Percentiles rank a stretch among this genome's conserved stretches.
Evolutionary conservation across 2,329 filamentous ascomycete genomes (phyloP).

Genomic region (Neofusicoccum sp.): DNA sequence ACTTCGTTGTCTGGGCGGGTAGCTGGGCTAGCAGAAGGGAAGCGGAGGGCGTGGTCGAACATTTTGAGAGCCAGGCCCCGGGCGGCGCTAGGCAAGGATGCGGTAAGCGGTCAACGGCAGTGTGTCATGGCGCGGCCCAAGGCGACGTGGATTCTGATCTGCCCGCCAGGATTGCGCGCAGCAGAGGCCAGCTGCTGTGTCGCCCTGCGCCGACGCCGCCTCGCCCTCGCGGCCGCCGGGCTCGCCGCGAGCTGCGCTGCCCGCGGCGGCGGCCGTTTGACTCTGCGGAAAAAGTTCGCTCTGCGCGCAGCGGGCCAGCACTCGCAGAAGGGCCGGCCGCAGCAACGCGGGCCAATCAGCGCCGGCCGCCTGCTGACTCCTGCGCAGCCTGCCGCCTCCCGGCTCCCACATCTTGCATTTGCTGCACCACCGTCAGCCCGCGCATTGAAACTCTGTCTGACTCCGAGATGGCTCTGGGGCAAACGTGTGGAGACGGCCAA

Average conservation of each 20-base stretch:
- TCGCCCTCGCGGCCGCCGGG: no score
- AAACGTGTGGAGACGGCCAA: slow-evolving; percentile 8
- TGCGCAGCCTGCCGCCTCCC: slow-evolving; percentile 1
- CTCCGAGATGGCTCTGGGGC: slow-evolving; percentile 7
- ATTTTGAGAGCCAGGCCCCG: slow-evolving; percentile 21
- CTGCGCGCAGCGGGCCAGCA: background rate
- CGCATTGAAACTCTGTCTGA: slow-evolving; percentile 13
- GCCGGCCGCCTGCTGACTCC: slow-evolving; percentile 2
- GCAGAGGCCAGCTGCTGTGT: background rate
- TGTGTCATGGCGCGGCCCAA: background rate
- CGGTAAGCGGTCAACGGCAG: background rate
- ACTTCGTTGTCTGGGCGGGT: slow-evolving; percentile 42
- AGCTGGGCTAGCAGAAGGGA: slow-evolving; percentile 28
- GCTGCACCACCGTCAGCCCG: slow-evolving; percentile 10
- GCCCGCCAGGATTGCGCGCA: slow-evolving; percentile 6
- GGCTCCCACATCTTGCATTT: slow-evolving; percentile 5
- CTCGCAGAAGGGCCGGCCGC: background rate
- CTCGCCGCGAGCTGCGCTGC: background rate
- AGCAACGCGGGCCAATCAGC: slow-evolving; percentile 5
- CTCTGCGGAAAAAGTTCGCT: background rate
- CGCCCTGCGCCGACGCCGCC: no score
- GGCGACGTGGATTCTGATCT: slow-evolving; percentile 7
- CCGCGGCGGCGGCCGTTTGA: background rate
- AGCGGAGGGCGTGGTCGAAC: slow-evolving; percentile 28
- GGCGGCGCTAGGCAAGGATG: background rate